Conservation (phyloP, 139 green algal species). For the Ulvella scutata region DNA sequence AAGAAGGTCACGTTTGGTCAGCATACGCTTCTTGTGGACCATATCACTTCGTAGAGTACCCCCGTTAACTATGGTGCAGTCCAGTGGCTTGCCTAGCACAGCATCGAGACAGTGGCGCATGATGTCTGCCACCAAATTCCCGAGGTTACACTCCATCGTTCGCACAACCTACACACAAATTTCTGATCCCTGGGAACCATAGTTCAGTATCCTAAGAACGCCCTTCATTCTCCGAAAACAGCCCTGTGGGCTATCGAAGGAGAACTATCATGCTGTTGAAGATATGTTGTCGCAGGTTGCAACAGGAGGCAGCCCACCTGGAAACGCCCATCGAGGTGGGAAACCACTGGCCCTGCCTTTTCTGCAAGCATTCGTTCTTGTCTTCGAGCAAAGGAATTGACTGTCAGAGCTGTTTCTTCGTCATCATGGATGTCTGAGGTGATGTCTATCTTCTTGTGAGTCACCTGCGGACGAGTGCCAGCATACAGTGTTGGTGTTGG, state of each 20-base stretch:
- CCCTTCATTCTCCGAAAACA: no score
- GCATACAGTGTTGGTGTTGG: no score
- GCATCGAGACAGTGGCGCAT: constrained; percentile 7
- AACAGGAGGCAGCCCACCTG: background rate
- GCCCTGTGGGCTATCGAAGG: no score
- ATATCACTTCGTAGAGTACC: constrained; percentile 36
- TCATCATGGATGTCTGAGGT: constrained; percentile 22
- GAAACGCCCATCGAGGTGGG: no score
- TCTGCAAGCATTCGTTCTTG: no score
- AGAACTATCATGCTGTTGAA: no score
- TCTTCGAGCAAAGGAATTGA: no score
- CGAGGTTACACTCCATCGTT: constrained; percentile 43
- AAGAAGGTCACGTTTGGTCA: constrained; percentile 28
- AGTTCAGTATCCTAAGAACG: background rate
- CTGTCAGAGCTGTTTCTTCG: constrained; percentile 7
- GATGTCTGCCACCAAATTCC: constrained; percentile 47
- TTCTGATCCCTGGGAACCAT: background rate
- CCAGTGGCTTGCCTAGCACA: constrained; percentile 14
- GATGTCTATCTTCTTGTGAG: constrained; percentile 19
- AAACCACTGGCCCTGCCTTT: no score
- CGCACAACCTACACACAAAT: constrained; percentile 21
- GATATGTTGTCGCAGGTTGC: no score
- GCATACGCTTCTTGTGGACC: background rate
- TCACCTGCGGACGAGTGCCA: constrained; percentile 21
- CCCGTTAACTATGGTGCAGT: constrained; percentile 42